Evolutionary conservation across 495 filamentous ascomycete genomes (phyloP), one percentile per base, ranked within the genome.

Genomic region (Glonium stellatum): DNA sequence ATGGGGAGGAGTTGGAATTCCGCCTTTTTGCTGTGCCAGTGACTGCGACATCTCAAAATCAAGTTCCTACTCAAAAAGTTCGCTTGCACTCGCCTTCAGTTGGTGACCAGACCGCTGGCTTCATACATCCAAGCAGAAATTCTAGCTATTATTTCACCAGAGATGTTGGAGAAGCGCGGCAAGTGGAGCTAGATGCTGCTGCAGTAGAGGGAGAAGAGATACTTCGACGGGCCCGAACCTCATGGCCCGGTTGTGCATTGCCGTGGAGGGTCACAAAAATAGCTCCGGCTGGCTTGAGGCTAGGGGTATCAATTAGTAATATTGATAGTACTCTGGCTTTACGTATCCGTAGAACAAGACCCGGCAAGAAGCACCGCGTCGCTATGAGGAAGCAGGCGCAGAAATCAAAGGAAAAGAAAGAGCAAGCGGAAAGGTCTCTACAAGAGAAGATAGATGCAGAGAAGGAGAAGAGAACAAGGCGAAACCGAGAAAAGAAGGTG

Each of bases 291-390:
- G 58, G 64, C 4, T 23, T 67, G 22, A 56, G 51, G 61, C 60
- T 58, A 41, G 37, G 25, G 2, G 48, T 67, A 8, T n/a, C 37
- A 11, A 47, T 59, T 11, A 10, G 25, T 15, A 15, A 42, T 4
- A 18, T 52, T 15, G 36, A 59, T 35, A 25, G 22, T 5, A 49
- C 60, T 5, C 55, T 51, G 27, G 66, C 65, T 25, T 23, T 57
- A 21, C 54, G 60, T 13, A 69, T 64, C 54, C 73, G 65, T 51
- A 72, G 70, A 42, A 80, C 64, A 59, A 70, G 76, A 52, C 73
- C 75, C 23, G 78, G 79, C 0, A 84, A 83, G 72, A 84, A 82
- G 67, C 61, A 66, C 25, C 71, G 82, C 57, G 78, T 83, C 47
- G 67, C 73, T 23, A 34, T 78, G 22, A 65, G 81, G 60, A 73